Base-by-base conservation (phyloP, 2,329 filamentous ascomycete species). In the Alternaria ventricosa region DNA sequence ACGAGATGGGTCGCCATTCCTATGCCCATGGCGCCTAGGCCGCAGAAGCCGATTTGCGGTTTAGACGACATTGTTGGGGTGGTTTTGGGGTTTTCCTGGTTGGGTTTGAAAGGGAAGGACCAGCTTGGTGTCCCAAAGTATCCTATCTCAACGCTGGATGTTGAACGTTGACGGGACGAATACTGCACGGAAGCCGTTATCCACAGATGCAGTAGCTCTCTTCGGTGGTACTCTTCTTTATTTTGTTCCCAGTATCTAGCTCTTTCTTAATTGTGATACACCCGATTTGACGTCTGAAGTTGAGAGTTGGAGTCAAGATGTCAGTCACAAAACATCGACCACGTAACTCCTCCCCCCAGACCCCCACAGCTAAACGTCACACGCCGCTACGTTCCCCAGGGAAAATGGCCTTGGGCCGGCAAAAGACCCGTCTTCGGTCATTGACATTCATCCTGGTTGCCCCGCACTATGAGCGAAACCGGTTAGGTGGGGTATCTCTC, bases 21-120 rank as follows among this genome's bases (percentile, higher is more conserved):
- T 77, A 92, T 91, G 75, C 91, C 91, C 91, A 93, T 93, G 79
- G 91, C 91, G 60, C 91, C 91, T 4, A 94, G 89, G 83, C 91
- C 91, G 67, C 91, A 89, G 80, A 93, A 92, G 67, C 88, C 86
- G 57, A 92, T 82, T 57, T 79, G 73, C 25, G 84, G 83, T 74
- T 84, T 86, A 55, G 65, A 63, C 9, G 76, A 66, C 75, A 78
- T 79, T 27, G 45, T 63, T n/a, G 13, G 30, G 22, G 6, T 60
- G 27, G 9, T 18, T n/a, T 18, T 18, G 10, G 50, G 22, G 11
- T 15, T 6, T 13, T 50, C 13, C 43, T 33, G 28, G 10, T 60
- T 36, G 20, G 11, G 41, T 4, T 18, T 53, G 51, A 28, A 12
- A 20, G n/a, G 12, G 33, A 33, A 10, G 1, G n/a, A 15, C 18